Base-by-base conservation (phyloP, 345 rosid genomes). In the Euphorbia peplus region DNA sequence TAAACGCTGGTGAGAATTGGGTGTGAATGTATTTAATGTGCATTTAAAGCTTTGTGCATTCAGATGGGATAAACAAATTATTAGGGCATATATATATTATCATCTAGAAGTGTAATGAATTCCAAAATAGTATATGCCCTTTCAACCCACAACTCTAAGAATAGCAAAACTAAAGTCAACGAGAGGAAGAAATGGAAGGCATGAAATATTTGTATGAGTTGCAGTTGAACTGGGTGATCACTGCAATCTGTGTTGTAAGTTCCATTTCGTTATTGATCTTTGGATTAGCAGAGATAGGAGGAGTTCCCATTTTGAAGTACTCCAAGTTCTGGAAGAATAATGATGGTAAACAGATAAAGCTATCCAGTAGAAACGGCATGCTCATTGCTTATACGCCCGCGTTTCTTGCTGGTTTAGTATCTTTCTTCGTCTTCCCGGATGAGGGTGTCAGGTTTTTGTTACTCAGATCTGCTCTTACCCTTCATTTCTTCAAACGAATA, bases 401-500 rank as follows among this genome's bases (percentile, higher is more conserved):
- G 1, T 83, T 90, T 69, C 70, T 90, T 5, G 83, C 80, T 0
- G 84, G 79, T 13, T 46, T 78, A 4, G 79, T 82, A 60, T 86
- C 97, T 71, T 84, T 87, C 70, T 56, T 55, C 64, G 4, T 83
- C 48, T 70, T 86, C 51, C 86, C 85, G 0, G 64, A 66, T 15
- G 78, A 70, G 19, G 78, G 70, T 68, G 62, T 78, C 64, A 79
- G 96, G 74, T 77, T 85, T 72, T 70, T 83, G 30, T 29, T 85
- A 30, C 78, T 90, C 59, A 69, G 65, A 53, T 82, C 86, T 6
- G 86, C 87, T 42, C 74, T 88, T 16, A 66, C 91, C 55, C 25
- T 85, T 66, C 98, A 90, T 80, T 92, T 90, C 90, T 63, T 90
- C 80, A 90, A 90, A 70, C 80, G 98, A 67, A 39, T 79, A 9